Conservation (phyloP, 257 asterid genomes). For the Solanum sejunctum region DNA sequence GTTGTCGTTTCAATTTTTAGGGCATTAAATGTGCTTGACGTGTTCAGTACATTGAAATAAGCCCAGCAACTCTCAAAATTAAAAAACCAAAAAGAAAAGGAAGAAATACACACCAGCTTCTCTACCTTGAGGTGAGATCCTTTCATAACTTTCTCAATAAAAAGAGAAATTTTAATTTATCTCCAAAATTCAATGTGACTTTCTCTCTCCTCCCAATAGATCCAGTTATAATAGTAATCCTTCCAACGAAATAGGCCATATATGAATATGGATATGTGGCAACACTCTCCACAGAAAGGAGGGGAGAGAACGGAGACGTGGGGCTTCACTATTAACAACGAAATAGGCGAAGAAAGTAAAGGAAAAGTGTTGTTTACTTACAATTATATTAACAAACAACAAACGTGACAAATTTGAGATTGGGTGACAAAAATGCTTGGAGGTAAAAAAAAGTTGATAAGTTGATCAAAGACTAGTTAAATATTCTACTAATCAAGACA, state of each 20-base stretch:
- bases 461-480: too few species aligned
- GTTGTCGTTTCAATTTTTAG: background rate
- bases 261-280: background rate
- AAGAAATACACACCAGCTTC: constrained; percentile 15
- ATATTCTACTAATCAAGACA: too few species aligned
- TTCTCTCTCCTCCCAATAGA: background rate
- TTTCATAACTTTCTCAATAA: too few species aligned
- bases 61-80: background rate
- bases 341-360: constrained; percentile 36
- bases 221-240: background rate
- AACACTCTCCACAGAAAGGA: background rate
- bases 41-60: background rate
- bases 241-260: constrained; percentile 9
- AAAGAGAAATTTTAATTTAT: too few species aligned
- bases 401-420: background rate
- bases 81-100: background rate
- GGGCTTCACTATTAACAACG: constrained; percentile 12
- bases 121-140: background rate
- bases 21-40: background rate
- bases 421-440: too few species aligned
- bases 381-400: background rate
- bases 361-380: constrained; percentile 8
- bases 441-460: too few species aligned
- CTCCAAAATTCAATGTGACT: too few species aligned
- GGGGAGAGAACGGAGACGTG: background rate